A percentile compares a stretch with the other conserved stretches of the same genome.
phyloP scores from a whole-genome alignment of 768 basidiomycete species.

The Podaxis mareebaensis region DNA sequence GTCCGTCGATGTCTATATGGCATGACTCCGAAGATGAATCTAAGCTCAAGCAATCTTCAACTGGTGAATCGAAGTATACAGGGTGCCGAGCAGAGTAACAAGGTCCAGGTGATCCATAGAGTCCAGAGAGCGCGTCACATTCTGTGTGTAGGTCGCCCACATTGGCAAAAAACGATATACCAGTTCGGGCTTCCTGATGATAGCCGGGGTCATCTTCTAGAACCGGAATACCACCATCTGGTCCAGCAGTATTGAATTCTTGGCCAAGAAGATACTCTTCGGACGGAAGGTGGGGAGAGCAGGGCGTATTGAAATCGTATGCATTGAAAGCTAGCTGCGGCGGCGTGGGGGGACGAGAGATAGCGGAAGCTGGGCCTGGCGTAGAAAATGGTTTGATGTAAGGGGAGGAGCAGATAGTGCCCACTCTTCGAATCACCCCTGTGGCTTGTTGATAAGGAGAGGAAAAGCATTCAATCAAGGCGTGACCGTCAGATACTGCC shows the following conservation, averaged over 20 bases:
- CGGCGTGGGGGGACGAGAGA: neutral
- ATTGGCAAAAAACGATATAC: neutral
- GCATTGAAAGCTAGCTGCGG: neutral
- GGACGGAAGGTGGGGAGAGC: neutral
- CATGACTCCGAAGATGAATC: slow-evolving; percentile 31
- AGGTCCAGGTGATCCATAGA: slow-evolving; percentile 54
- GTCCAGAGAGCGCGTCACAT: slow-evolving; percentile 19
- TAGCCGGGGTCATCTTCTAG: too few relatives aligned
- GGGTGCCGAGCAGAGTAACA: slow-evolving; percentile 31
- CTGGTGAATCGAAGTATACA: slow-evolving; percentile 53
- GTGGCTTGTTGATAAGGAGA: neutral
- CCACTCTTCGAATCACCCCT: neutral
- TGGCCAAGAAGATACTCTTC: too few relatives aligned
- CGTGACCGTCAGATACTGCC: neutral
- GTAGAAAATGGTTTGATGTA: slow-evolving; percentile 17
- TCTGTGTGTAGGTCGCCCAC: neutral
- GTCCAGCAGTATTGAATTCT: neutral
- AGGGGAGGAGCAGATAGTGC: neutral
- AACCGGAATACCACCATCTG: neutral
- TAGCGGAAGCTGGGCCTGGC: slow-evolving; percentile 20
- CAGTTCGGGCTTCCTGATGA: neutral
- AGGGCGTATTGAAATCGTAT: neutral
- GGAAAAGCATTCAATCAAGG: neutral
- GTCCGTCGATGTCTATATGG: slow-evolving; percentile 36
- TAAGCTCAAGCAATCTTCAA: slow-evolving; percentile 49